Evolutionary conservation across 2,329 filamentous ascomycete genomes (phyloP).

Genomic region (Botrytis tulipae): DNA sequence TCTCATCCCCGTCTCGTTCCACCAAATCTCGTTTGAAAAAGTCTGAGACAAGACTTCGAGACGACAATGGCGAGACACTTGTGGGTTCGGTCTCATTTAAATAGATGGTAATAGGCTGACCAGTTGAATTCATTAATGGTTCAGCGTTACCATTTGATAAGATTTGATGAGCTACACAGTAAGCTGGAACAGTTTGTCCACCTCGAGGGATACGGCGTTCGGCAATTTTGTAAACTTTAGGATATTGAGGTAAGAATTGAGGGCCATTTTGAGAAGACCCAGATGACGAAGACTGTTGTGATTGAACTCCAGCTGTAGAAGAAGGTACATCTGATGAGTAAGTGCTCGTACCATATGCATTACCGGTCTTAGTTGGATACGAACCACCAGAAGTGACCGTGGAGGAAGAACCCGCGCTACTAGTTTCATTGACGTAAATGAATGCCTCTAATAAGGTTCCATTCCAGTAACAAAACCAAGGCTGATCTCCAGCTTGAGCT

Average conservation of each 20-base stretch:
- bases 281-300: slow-evolving; percentile 19
- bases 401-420: slow-evolving; percentile 36
- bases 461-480: slow-evolving; percentile 72
- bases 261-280: slow-evolving; percentile 25
- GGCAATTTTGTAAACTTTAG: slow-evolving; percentile 63
- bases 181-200: slow-evolving; percentile 46
- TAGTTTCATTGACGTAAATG: slow-evolving; percentile 54
- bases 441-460: slow-evolving; percentile 64
- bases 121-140: slow-evolving; percentile 30
- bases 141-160: slow-evolving; percentile 47
- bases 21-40: slow-evolving; percentile 10
- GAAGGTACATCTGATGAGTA: slow-evolving; percentile 35
- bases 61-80: slow-evolving; percentile 22
- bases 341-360: slow-evolving; percentile 11
- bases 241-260: slow-evolving; percentile 43
- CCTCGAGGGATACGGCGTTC: slow-evolving; percentile 51
- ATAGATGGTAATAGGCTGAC: slow-evolving; percentile 31
- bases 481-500: slow-evolving; percentile 53
- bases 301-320: slow-evolving; percentile 21
- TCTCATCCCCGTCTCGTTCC: slow-evolving; percentile 1
- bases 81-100: slow-evolving; percentile 36
- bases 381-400: slow-evolving; percentile 12
- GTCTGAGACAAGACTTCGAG: slow-evolving; percentile 7
- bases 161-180: slow-evolving; percentile 64
- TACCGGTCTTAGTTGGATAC: background rate